phyloP scores from a whole-genome alignment of 768 basidiomycete species.

The Vararia minispora region DNA sequence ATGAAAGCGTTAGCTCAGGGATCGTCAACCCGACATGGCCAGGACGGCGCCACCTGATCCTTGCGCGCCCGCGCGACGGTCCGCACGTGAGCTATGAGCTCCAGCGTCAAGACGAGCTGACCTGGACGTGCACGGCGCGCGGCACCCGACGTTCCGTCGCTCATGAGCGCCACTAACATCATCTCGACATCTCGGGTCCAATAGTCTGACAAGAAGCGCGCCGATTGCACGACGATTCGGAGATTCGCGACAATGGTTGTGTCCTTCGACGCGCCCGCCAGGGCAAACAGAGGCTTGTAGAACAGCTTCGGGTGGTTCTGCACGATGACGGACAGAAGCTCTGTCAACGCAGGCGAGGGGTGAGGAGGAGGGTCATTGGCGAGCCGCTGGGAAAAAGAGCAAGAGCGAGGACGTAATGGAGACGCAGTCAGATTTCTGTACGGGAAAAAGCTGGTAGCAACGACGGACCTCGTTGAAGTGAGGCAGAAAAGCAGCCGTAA shows the following conservation, averaged over 20 bases:
- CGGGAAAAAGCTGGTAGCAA: background rate
- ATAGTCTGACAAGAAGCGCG: slow-evolving; percentile 46
- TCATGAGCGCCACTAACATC: slow-evolving; percentile 60
- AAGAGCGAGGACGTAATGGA: background rate
- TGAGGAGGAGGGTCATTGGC: slow-evolving; percentile 39
- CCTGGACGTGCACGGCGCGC: slow-evolving; percentile 40
- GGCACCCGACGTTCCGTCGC: slow-evolving; percentile 26
- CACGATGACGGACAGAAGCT: slow-evolving; percentile 41
- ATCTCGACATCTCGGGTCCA: slow-evolving; percentile 67
- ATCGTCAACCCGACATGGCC: too few relatives aligned
- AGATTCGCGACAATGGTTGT: slow-evolving; percentile 49
- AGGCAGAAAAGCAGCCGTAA: slow-evolving; percentile 32
- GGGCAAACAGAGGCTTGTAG: slow-evolving; percentile 61
- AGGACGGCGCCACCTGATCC: slow-evolving; percentile 26
- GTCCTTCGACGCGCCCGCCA: slow-evolving; percentile 55
- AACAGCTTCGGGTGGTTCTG: slow-evolving; percentile 47
- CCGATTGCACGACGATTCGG: slow-evolving; percentile 37
- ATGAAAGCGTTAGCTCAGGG: slow-evolving; percentile 16
- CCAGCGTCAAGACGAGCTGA: slow-evolving; percentile 49
- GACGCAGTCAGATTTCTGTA: background rate
- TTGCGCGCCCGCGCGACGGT: slow-evolving; percentile 27
- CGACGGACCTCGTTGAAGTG: slow-evolving; percentile 37
- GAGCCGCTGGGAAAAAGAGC: slow-evolving; percentile 36
- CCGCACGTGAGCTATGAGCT: slow-evolving; percentile 46
- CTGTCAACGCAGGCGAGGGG: slow-evolving; percentile 34